Base-by-base conservation (phyloP, 2,329 filamentous ascomycete species). In the Boeremia exigua region DNA sequence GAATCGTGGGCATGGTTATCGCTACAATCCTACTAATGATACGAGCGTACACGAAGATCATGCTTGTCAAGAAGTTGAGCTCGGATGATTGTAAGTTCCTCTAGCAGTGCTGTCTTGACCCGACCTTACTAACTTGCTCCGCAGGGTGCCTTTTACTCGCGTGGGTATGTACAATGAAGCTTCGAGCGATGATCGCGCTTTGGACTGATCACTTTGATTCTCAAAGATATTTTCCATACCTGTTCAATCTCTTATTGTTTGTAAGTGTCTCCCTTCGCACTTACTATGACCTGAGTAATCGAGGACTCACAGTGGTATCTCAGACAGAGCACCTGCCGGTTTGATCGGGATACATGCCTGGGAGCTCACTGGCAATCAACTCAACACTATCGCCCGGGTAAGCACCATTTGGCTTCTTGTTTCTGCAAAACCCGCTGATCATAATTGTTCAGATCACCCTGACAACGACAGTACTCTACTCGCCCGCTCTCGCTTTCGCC, bases 71-170 rank as follows among this genome's bases (percentile, higher is more conserved):
- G 10, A 62, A 59, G 5, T 17, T 71, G 14, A 44, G 57, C 10
- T 42, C 62, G 17, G 67, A 71, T 25, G 68, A 71, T 50, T 61
- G 67, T 69, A 33, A 25, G 65, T 51, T 7, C 37, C 23, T 9
- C n/a, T 19, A 10, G 25, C 1, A 10, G 3, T 2, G 11, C n/a
- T 36, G 6, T 19, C 15, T 19, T 17, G 28, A 27, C 6, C 14
- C 11, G 9, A 2, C 8, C 12, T 15, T 17, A 25, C 48, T 51
- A 44, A 55, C 43, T 19, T 3, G 6, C 29, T n/a, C 19, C 3
- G 7, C 11, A 59, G 56, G 56, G 47, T 59, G 51, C 38, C 51
- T 59, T 23, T 33, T 59, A 10, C 14, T 59, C 4, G 47, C 56
- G 2, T 59, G 56, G 56, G 56, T 56, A 36, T 7, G 56, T 23